Conservation (phyloP, 306 rosid genomes). For the Sicyos edulis region DNA sequence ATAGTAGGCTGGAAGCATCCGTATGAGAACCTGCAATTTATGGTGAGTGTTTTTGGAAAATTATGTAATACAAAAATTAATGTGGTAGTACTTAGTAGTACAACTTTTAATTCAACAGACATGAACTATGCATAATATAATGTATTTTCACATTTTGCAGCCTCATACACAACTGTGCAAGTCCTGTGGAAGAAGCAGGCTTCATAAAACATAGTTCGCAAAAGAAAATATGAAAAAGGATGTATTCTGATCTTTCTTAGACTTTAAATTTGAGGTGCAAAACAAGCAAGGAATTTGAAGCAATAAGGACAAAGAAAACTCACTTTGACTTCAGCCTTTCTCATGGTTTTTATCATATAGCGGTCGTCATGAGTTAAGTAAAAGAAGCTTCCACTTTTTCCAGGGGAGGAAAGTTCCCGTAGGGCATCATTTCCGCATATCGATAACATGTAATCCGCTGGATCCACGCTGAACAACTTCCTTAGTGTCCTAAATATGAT, state of each 20-base stretch:
- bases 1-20: conserved; percentile 92
- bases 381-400: conserved; percentile 96
- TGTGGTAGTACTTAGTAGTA: not conserved
- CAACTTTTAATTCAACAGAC: not conserved
- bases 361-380: conserved; percentile 85
- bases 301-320: conserved; percentile 28
- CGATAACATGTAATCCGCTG: conserved; percentile 94
- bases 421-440: conserved; percentile 91
- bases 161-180: not conserved
- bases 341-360: conserved; percentile 97
- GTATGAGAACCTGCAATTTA: conserved; percentile 58
- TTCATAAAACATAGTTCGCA: not conserved
- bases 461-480: conserved; percentile 87
- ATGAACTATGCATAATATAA: not conserved
- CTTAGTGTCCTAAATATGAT: conserved; percentile 70
- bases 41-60: conserved; percentile 16
- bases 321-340: conserved; percentile 93
- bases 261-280: conserved; percentile 2
- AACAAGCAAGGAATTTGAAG: not conserved
- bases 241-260: not conserved
- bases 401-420: conserved; percentile 90
- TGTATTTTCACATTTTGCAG: not conserved
- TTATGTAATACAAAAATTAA: not conserved
- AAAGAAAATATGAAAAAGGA: not conserved
- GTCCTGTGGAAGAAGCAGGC: not conserved